A percentile compares a stretch with the other conserved stretches of the same genome.
phyloP scores from a whole-genome alignment of 1,139 yeast genomes.

The Nakaseomyces kungkrabaensis region DNA sequence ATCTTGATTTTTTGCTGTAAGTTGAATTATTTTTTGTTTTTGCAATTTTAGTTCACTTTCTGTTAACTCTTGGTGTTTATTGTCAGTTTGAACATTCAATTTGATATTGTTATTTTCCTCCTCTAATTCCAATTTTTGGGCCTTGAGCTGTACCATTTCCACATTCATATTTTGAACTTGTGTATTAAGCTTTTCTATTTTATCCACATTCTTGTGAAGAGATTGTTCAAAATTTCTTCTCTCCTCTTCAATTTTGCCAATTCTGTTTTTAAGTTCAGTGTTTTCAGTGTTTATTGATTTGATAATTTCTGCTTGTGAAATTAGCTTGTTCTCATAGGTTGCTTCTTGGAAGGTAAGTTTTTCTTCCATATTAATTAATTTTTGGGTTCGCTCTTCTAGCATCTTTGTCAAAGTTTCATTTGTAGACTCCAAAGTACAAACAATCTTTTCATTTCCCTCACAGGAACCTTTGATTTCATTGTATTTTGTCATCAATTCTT shows the following conservation, averaged over 20 bases:
- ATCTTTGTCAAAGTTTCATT: conserved; percentile 3
- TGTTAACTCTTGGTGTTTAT: conserved; percentile 13
- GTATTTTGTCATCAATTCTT: conserved; percentile 12
- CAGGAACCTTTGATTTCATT: not conserved
- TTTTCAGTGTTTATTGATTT: conserved; percentile 20
- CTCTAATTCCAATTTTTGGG: conserved; percentile 25
- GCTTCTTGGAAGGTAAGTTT: conserved; percentile 6
- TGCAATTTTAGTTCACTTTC: conserved; percentile 14
- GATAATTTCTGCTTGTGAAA: conserved; percentile 20
- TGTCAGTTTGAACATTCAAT: conserved; percentile 13
- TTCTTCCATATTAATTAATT: conserved; percentile 1
- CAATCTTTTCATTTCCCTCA: conserved; percentile 7
- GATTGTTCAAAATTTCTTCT: conserved; percentile 13
- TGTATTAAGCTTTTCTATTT: conserved; percentile 19
- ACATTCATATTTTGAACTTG: conserved; percentile 26
- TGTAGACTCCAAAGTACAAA: conserved; percentile 7
- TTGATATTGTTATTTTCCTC: conserved; percentile 24
- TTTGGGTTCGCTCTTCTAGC: conserved; percentile 10
- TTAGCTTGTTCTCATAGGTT: conserved; percentile 24
- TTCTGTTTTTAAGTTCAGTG: conserved; percentile 15
- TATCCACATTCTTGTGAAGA: conserved; percentile 11
- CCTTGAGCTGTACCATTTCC: conserved; percentile 26
- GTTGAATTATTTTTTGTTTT: conserved; percentile 15
- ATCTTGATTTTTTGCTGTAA: conserved; percentile 20
- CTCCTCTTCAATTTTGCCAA: conserved; percentile 15